These are phyloP conservation scores for Globisporangium yorkense DNA, from an alignment of 352 stramenopile species.

Conservation along the genomic window DNA sequence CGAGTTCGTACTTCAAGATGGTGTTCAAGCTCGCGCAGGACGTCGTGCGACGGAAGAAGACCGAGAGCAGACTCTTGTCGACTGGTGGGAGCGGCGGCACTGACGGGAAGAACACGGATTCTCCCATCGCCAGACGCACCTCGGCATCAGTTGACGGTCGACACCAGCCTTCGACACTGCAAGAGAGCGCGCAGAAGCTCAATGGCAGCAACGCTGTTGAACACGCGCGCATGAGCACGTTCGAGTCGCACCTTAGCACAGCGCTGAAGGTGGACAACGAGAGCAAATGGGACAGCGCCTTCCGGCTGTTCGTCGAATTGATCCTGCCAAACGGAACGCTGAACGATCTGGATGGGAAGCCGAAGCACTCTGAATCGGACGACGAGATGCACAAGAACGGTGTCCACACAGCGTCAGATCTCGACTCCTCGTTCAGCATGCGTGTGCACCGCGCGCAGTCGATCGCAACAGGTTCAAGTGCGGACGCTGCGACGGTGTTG, in stretches of 20 bases:
- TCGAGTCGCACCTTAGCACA: slow-evolving; percentile 9
- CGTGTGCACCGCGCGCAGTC: slow-evolving; percentile 7
- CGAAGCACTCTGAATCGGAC: neutral
- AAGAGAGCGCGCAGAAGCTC: neutral
- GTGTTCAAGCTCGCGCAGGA: slow-evolving; percentile 37
- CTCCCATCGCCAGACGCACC: slow-evolving; percentile 2
- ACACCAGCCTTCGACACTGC: neutral
- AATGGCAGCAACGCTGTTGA: neutral
- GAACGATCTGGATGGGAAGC: slow-evolving; percentile 14
- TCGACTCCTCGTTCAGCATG: slow-evolving; percentile 3
- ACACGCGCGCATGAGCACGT: neutral
- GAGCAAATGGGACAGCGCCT: slow-evolving; percentile 34
- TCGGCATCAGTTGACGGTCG: slow-evolving; percentile 1
- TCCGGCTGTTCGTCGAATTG: slow-evolving; percentile 44
- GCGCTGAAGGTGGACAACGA: slow-evolving; percentile 15
- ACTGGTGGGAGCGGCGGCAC: neutral
- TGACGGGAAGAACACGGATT: neutral
- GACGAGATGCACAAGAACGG: neutral
- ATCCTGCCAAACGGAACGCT: slow-evolving; percentile 35
- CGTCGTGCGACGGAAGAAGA: slow-evolving; percentile 28
- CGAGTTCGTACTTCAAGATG: slow-evolving; percentile 36
- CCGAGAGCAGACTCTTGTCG: slow-evolving; percentile 16
- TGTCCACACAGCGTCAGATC: neutral
- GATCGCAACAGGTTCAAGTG: neutral
- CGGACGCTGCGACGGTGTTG: neutral